phyloP scores from a whole-genome alignment of 2,329 filamentous ascomycete species.

The Aspergillus puulaauensis region DNA sequence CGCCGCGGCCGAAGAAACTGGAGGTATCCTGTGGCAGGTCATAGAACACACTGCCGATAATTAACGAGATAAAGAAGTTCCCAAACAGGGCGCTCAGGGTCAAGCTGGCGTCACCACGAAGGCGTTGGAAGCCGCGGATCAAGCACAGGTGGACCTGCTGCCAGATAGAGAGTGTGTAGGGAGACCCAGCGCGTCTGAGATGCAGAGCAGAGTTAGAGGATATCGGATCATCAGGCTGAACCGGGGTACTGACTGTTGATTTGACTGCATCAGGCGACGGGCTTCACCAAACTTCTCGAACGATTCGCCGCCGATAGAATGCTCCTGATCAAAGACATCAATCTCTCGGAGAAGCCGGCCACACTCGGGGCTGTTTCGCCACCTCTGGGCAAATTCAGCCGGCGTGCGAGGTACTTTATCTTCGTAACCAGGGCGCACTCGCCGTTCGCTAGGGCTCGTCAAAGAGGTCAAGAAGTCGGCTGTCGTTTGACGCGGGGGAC shows the following conservation, averaged over 20 bases:
- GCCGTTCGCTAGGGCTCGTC: conserved; percentile 64
- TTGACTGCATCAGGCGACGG: conserved; percentile 44
- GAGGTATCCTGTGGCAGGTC: conserved; percentile 63
- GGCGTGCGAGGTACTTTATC: conserved; percentile 64
- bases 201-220: background rate
- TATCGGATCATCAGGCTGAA: too few species aligned
- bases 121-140: conserved; percentile 73
- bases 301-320: conserved; percentile 43
- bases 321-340: conserved; percentile 42
- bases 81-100: conserved; percentile 66
- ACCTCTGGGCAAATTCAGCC: conserved; percentile 63
- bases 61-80: conserved; percentile 73
- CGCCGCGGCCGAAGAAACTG: conserved; percentile 76
- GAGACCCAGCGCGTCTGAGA: conserved; percentile 64
- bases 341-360: conserved; percentile 43
- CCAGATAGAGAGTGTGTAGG: conserved; percentile 74
- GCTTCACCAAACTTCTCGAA: conserved; percentile 42
- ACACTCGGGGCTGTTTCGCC: conserved; percentile 55
- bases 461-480: conserved; percentile 71
- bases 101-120: conserved; percentile 73
- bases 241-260: conserved; percentile 24
- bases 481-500: conserved; percentile 66
- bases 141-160: conserved; percentile 79
- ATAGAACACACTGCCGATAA: conserved; percentile 79
- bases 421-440: conserved; percentile 61